phyloP scores from a whole-genome alignment of 441 rosid species.

The Populus hybrid region DNA sequence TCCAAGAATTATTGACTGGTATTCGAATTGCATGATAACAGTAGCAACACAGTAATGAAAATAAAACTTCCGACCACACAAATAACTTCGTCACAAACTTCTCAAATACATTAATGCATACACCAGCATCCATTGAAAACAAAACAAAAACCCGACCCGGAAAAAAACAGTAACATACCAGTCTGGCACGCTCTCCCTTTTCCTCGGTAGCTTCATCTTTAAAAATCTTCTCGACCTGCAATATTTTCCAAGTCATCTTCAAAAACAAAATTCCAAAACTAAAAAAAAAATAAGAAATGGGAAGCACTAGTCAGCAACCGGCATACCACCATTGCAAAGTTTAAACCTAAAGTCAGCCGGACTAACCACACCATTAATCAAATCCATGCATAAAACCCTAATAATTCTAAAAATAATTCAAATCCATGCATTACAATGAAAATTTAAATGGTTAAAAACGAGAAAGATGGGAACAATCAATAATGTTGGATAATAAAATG shows the following conservation, averaged over 20 bases:
- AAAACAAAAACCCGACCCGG: background rate
- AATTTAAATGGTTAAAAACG: background rate
- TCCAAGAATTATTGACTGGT: background rate
- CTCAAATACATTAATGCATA: background rate
- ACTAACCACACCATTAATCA: background rate
- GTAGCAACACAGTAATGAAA: background rate
- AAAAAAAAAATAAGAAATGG: background rate
- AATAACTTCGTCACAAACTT: background rate
- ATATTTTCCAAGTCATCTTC: constrained; percentile 1
- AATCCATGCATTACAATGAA: background rate
- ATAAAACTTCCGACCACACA: background rate
- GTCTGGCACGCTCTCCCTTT: constrained; percentile 95
- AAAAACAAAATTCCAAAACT: background rate
- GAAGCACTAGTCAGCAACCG: background rate
- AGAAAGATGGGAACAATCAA: background rate
- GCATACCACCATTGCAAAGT: constrained; percentile 41
- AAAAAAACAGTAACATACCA: constrained; percentile 46
- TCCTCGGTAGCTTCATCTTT: constrained; percentile 97
- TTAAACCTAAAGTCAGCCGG: background rate
- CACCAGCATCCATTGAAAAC: background rate
- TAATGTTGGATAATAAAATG: background rate
- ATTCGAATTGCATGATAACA: background rate
- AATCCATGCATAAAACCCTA: background rate
- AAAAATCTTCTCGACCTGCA: constrained; percentile 48
- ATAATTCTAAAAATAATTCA: no score